Conservation (phyloP, 1,139 yeast genomes). For the Saccharomycopsis crataegensis region DNA sequence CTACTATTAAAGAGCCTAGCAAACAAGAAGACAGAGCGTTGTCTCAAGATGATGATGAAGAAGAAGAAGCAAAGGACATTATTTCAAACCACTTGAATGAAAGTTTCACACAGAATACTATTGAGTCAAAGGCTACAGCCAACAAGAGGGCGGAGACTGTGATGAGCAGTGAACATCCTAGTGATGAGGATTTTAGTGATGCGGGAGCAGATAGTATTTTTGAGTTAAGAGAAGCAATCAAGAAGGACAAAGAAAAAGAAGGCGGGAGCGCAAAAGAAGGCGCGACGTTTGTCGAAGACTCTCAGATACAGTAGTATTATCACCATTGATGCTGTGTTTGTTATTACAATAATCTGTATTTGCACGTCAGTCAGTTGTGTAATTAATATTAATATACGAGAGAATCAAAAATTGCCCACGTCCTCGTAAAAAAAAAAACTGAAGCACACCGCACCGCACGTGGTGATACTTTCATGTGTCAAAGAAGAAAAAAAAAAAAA, state of each 20-base stretch:
- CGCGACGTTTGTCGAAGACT: constrained; percentile 2
- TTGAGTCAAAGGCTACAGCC: neutral
- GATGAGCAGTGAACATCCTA: neutral
- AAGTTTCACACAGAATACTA: neutral
- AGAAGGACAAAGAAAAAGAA: constrained; percentile 19
- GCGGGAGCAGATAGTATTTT: constrained; percentile 12
- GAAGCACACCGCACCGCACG: too few species aligned
- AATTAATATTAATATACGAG: neutral
- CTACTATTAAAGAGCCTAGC: neutral
- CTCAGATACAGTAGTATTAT: neutral
- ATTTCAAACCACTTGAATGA: constrained; percentile 12
- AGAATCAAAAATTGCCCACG: too few species aligned
- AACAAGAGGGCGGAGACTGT: neutral
- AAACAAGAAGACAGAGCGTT: neutral
- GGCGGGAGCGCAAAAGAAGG: constrained; percentile 10
- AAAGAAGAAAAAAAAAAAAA: too few species aligned
- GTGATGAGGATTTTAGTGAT: constrained; percentile 11
- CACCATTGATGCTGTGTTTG: too few species aligned
- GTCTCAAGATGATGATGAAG: neutral
- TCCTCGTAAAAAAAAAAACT: too few species aligned
- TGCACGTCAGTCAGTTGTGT: neutral
- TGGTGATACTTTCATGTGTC: too few species aligned
- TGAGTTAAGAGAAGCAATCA: constrained; percentile 15
- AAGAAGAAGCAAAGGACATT: constrained; percentile 3
- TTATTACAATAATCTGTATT: too few species aligned